Evolutionary conservation across 163 green algal genomes (phyloP), one percentile per base, ranked within the genome.

Genomic region (Scenedesmus sp.): DNA sequence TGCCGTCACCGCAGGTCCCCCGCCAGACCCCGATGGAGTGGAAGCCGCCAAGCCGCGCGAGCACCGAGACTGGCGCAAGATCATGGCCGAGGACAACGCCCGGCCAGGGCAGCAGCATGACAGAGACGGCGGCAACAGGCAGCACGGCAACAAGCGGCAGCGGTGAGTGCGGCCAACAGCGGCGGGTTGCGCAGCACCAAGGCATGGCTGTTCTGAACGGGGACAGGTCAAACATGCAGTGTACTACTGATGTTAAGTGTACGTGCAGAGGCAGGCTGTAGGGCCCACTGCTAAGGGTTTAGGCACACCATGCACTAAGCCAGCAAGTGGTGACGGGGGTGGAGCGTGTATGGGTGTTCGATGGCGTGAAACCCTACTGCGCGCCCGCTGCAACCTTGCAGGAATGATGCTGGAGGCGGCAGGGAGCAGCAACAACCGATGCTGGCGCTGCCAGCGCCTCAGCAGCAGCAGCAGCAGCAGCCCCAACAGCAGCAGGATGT

Each of bases 41-140:
- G 97, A 99, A 85, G 97, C 96, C 2, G 94, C 94, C 82, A 99
- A 98, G 92, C 97, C 97, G 0, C 85, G 91, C 0, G 95, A 98
- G 89, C 93, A 94, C 82, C 93, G 97, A 26, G 97, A 98, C 91
- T 95, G 97, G 84, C 97, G 96, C 86, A 92, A 94, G 35, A 96
- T 97, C 46, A 96, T 97, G 33, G 97, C 97, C 90, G 91, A 96
- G 46, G 96, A 84, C 49, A 83, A 83, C 22, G 26, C 59, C 1
- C 53, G 83, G 15, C 68, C n/a, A 9, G n/a, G 49, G 79, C 42
- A 72, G 37, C 61, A 65, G 12, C 65, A 76, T 7, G 30, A 76
- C 65, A 76, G 65, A 30, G 65, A 76, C 12, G 73, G 61, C 73
- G 85, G 86, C 37, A 73, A 40, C 15, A 78, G 73, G 87, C 40